Base-by-base conservation (phyloP, 2,329 filamentous ascomycete genomes). In the Talaromyces albobiverticillius region DNA sequence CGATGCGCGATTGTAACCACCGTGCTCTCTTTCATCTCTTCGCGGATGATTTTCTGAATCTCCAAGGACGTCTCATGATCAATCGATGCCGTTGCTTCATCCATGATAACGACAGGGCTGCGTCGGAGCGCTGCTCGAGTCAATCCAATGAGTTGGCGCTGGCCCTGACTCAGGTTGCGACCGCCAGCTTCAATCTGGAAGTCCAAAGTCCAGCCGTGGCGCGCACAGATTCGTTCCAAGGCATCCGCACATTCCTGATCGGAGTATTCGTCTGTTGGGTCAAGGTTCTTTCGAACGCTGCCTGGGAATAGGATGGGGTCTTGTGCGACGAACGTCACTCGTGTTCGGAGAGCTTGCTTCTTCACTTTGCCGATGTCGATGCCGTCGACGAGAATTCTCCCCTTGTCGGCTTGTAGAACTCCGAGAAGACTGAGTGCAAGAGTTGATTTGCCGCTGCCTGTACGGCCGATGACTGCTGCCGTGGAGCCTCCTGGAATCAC, bases 391-490 rank as follows among this genome's bases (percentile, higher is more conserved):
- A 79, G 60, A 41, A 88, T 86, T 2, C 71, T 71, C 4, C 85
- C 85, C 2, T 67, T 71, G 36, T 78, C 74, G 0, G 83, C 81
- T 0, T 76, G 64, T 13, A 84, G 66, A 10, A 79, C 83, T 3
- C 79, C 82, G 0, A 87, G 77, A 1, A 87, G 71, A 0, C 81
- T 76, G 1, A 86, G 70, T 0, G 84, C 83, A 1, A 93, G 80
- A 0, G 90, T 95, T 48, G 86, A 90, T 70, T 95, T 95, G 3
- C 90, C 90, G 4, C 87, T 90, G 0, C 88, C 73, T 0, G 90
- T 95, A 9, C 90, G 83, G 2, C 90, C 90, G 10, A 92, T 87
- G 18, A 95, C 79, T 0, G 89, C 90, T 1, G 89, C 89, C 48
- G 87, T 86, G 51, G 88, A 87, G 1, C 90, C 89, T 0, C 86